phyloP scores from a whole-genome alignment of 805 yeast genomes.

The Lipomyces spencermartinsiae region DNA sequence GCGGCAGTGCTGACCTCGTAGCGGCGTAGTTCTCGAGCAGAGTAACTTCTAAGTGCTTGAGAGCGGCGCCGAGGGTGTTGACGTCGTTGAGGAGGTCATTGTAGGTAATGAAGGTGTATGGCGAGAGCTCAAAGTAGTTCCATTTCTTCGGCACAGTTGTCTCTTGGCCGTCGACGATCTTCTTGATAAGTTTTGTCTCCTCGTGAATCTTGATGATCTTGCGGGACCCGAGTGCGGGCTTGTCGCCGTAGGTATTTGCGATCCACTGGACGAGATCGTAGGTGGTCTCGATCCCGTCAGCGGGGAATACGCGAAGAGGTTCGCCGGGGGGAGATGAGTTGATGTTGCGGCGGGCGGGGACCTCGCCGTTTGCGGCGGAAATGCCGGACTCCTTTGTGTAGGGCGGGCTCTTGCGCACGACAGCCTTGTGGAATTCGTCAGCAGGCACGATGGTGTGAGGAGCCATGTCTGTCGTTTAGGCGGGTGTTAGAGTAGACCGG shows the following conservation, averaged over 20 bases:
- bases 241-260: conserved; percentile 59
- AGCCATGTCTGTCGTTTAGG: conserved; percentile 21
- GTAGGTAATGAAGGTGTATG: conserved; percentile 71
- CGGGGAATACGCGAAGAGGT: conserved; percentile 62
- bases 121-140: conserved; percentile 80
- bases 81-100: conserved; percentile 59
- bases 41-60: conserved; percentile 70
- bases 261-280: conserved; percentile 73
- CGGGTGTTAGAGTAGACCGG: background rate
- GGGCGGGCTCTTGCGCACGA: conserved; percentile 25
- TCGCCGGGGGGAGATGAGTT: conserved; percentile 29
- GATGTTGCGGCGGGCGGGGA: conserved; percentile 29
- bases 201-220: conserved; percentile 72
- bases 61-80: conserved; percentile 72
- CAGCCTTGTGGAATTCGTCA: conserved; percentile 31
- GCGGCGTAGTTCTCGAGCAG: conserved; percentile 84
- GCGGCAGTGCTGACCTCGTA: conserved; percentile 51
- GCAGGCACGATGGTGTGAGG: conserved; percentile 26
- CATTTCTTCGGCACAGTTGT: conserved; percentile 80
- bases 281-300: conserved; percentile 65
- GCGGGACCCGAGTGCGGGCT: conserved; percentile 78
- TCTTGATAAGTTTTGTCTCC: conserved; percentile 76
- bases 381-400: conserved; percentile 33
- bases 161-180: conserved; percentile 78
- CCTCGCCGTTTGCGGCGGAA: conserved; percentile 26